A percentile compares a stretch with the other conserved stretches of the same genome.
Evolutionary conservation across 2,329 filamentous ascomycete species (phyloP).

Genomic region (Aspergillus luchuensis): DNA sequence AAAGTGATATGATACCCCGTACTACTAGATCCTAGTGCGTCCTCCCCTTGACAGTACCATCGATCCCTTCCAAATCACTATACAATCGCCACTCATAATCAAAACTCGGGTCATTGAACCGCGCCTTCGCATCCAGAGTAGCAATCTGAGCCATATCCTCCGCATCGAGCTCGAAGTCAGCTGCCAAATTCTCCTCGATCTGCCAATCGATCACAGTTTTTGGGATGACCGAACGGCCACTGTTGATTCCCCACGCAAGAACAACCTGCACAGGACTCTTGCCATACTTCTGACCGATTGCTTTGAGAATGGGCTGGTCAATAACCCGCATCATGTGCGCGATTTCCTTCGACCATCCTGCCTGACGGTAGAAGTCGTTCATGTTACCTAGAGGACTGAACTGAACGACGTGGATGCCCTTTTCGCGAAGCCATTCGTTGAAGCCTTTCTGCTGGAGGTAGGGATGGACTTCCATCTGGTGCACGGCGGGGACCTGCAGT

Average conservation of each 20-base stretch:
- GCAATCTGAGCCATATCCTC: constrained; percentile 25
- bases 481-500: constrained; percentile 54
- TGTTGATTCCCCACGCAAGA: constrained; percentile 32
- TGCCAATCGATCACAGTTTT: constrained; percentile 28
- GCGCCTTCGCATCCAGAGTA: constrained; percentile 54
- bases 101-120: constrained; percentile 57
- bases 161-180: constrained; percentile 23
- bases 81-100: constrained; percentile 30
- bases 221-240: constrained; percentile 25
- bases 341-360: constrained; percentile 57
- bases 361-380: constrained; percentile 57
- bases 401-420: constrained; percentile 59
- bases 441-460: constrained; percentile 54
- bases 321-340: constrained; percentile 46
- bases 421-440: constrained; percentile 52
- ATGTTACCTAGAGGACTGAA: constrained; percentile 64
- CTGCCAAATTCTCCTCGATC: constrained; percentile 27
- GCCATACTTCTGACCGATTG: constrained; percentile 55
- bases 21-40: constrained; percentile 1
- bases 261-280: constrained; percentile 55
- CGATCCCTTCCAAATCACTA: constrained; percentile 20
- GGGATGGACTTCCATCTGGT: constrained; percentile 67
- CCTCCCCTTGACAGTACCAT: constrained; percentile 15
- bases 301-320: constrained; percentile 55
- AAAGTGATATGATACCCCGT: background rate